Percentiles rank a stretch among this genome's conserved stretches.
phyloP scores from a whole-genome alignment of 2,329 filamentous ascomycete genomes.

The Iodosphaeria phyllophila region DNA sequence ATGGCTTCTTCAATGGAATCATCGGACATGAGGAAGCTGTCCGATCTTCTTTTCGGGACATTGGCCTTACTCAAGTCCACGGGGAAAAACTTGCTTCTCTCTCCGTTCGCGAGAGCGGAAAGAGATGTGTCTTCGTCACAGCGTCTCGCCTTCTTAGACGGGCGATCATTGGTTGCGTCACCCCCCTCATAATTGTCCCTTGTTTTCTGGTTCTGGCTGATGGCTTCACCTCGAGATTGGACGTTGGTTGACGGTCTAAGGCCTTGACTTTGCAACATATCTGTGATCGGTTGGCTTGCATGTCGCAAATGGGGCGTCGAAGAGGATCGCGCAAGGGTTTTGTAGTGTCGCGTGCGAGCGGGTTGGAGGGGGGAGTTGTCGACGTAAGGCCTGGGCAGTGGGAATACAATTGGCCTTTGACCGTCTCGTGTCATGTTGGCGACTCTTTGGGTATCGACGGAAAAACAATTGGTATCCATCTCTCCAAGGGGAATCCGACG shows the following conservation, averaged over 20 bases:
- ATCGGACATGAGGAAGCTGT: slow-evolving; percentile 31
- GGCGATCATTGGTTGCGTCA: too few species aligned
- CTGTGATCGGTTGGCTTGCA: too few species aligned
- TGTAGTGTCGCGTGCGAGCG: too few species aligned
- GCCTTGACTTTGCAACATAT: too few species aligned
- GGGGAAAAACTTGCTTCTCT: slow-evolving; percentile 37
- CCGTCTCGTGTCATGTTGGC: slow-evolving; percentile 29
- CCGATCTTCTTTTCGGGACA: slow-evolving; percentile 14
- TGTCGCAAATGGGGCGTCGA: too few species aligned
- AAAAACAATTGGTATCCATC: slow-evolving; percentile 43
- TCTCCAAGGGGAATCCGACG: slow-evolving; percentile 37
- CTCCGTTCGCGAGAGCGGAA: slow-evolving; percentile 11
- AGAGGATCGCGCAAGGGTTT: too few species aligned
- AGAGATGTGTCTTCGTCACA: slow-evolving; percentile 22
- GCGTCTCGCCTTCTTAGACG: slow-evolving; percentile 37
- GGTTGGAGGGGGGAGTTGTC: slow-evolving; percentile 13
- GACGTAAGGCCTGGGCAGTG: slow-evolving; percentile 37
- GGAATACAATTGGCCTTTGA: slow-evolving; percentile 34
- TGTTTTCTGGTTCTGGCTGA: too few species aligned
- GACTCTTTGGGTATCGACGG: slow-evolving; percentile 27
- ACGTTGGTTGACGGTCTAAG: too few species aligned
- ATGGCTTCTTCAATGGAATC: slow-evolving; percentile 38
- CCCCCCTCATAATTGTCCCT: too few species aligned
- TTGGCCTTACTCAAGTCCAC: slow-evolving; percentile 8
- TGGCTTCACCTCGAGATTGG: too few species aligned